Base-by-base conservation (phyloP, 1,284 basidiomycete genomes). In the Rhodotorula sp. region DNA sequence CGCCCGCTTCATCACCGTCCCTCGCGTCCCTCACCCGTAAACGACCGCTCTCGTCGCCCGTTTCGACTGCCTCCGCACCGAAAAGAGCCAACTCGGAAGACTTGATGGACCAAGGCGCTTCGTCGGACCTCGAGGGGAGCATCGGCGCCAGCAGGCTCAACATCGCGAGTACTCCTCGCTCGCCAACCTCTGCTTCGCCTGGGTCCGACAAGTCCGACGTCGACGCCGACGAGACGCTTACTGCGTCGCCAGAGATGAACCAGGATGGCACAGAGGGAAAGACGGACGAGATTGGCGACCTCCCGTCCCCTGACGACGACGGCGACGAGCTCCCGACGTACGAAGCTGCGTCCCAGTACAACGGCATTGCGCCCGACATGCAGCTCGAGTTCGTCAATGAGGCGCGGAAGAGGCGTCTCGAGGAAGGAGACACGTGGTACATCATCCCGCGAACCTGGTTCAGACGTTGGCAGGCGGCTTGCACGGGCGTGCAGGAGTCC, bases 401-500 rank as follows among this genome's bases (percentile, higher is more conserved):
- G 8, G 82, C 83, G 16, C 84, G 84, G 75, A 77, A 77, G 46
- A 77, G 78, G 52, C 63, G 60, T 44, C 68, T 73, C 24, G 67
- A 61, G 15, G 53, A 30, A 4, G 89, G 88, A 51, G 86, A 92
- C 64, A 87, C 83, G 4, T 94, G 91, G 91, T 92, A 87, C 80
- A 81, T 94, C 61, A 82, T 94, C 44, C 84, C 87, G 40, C 80
- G 84, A 58, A 75, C 77, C 20, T 94, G 92, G 92, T 89, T 85
- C 81, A 85, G 84, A 61, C 85, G 86, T 20, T 94, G 89, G 88
- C 82, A 84, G 71, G 85, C 85, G 73, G 89, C 89, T 13, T 88
- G 87, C 77, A 83, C 85, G 0, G 88, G 88, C 34, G 80, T 85
- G 71, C 79, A 83, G 28, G 86, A 61, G n/a, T 31, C 87, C 81